A percentile compares a stretch with the other conserved stretches of the same genome.
phyloP scores from a whole-genome alignment of 441 rosid genomes.

The Gossypium schwendimanii region DNA sequence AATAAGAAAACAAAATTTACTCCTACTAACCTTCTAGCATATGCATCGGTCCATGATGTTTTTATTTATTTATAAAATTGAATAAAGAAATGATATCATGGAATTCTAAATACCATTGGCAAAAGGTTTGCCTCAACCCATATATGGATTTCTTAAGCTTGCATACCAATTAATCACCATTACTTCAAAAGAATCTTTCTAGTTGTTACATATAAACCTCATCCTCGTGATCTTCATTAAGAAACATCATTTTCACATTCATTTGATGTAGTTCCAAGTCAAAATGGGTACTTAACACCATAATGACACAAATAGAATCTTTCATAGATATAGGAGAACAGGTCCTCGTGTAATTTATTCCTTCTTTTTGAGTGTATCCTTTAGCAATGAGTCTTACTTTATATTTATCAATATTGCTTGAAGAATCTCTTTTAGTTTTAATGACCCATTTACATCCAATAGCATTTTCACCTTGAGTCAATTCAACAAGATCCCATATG shows the following conservation, averaged over 20 bases:
- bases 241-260: not conserved
- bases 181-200: not conserved
- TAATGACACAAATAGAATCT: not conserved
- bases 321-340: not conserved
- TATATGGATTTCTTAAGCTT: not conserved
- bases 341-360: not conserved
- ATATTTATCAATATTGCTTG: not conserved
- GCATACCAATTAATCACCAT: not conserved
- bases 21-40: not conserved
- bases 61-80: no score
- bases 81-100: not conserved
- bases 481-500: not conserved
- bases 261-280: not conserved
- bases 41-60: not conserved
- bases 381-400: not conserved
- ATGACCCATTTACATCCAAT: not conserved
- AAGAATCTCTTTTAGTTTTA: not conserved
- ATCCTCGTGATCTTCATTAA: not conserved
- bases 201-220: not conserved
- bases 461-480: not conserved
- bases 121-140: not conserved
- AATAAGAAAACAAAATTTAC: no score
- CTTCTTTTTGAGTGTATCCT: not conserved
- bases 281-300: not conserved
- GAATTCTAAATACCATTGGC: not conserved